Evolutionary conservation across 2,329 filamentous ascomycete species (phyloP).

Genomic region (Cytospora paraplurivora): DNA sequence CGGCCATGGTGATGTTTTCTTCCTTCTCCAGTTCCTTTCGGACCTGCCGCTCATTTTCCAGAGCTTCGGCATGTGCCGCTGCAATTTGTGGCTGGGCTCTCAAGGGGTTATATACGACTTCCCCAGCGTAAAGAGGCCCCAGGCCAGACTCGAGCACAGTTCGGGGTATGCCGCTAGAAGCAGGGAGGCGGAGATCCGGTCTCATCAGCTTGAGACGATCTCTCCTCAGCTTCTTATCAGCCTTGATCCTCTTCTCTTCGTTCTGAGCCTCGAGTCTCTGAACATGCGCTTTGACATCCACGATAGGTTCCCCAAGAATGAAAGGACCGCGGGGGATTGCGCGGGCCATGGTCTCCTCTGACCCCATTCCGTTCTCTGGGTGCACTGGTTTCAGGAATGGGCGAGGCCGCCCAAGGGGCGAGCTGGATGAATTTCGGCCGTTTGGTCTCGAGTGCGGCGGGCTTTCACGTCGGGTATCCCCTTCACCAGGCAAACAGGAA

Average conservation of each 20-base stretch:
- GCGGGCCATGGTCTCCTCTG: not conserved
- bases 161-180: not conserved
- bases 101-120: not conserved
- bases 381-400: not conserved
- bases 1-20: not conserved
- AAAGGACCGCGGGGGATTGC: not conserved
- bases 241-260: not conserved
- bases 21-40: not conserved
- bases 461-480: not conserved
- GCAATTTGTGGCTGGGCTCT: not conserved
- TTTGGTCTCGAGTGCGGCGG: not conserved
- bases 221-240: not conserved
- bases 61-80: not conserved
- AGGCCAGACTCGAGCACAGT: not conserved
- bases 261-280: not conserved
- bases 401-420: not conserved
- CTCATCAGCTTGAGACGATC: not conserved
- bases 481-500: not conserved
- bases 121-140: slow-evolving; percentile 7
- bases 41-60: not conserved
- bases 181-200: not conserved
- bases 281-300: not conserved
- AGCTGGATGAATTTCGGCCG: not conserved
- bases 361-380: not conserved
- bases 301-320: not conserved